Percentiles rank a stretch among this genome's conserved stretches.
phyloP scores from a whole-genome alignment of 192 early-diverging fungal genomes.

The Hyaloraphidium curvatum region DNA sequence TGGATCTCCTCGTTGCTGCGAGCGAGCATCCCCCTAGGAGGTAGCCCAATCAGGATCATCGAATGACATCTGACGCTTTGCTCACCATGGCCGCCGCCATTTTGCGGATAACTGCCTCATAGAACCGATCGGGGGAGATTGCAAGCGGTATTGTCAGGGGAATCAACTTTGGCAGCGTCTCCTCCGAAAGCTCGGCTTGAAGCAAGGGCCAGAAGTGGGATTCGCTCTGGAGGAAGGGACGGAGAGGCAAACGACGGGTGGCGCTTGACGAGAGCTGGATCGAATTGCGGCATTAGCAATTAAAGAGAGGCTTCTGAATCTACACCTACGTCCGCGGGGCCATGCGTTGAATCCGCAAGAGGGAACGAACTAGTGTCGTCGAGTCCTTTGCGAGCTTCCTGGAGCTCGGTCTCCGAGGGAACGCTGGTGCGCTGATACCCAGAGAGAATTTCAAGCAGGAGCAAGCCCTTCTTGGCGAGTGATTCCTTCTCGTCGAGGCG shows the following conservation, averaged over 20 bases:
- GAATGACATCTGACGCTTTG: too few relatives aligned
- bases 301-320: too few relatives aligned
- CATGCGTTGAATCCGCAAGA: too few relatives aligned
- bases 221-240: too few relatives aligned
- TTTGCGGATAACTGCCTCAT: constrained; percentile 32
- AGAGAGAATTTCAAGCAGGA: constrained; percentile 29
- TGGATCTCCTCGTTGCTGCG: too few relatives aligned
- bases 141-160: constrained; percentile 31
- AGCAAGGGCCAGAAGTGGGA: constrained; percentile 45
- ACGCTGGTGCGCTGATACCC: constrained; percentile 22
- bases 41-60: too few relatives aligned
- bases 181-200: constrained; percentile 25
- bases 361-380: too few relatives aligned
- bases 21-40: too few relatives aligned
- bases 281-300: too few relatives aligned
- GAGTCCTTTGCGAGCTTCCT: constrained; percentile 9
- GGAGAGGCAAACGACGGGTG: too few relatives aligned
- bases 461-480: constrained; percentile 13
- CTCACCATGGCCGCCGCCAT: constrained; percentile 18
- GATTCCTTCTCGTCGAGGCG: constrained; percentile 23
- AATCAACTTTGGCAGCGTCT: constrained; percentile 29
- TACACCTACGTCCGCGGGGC: constrained; percentile 14
- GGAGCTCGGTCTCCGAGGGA: constrained; percentile 29
- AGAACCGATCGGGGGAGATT: constrained; percentile 36
- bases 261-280: too few relatives aligned